Evolutionary conservation across 2,329 filamentous ascomycete species (phyloP), one percentile per base, ranked within the genome.

Genomic region (Trichoderma sp.): DNA sequence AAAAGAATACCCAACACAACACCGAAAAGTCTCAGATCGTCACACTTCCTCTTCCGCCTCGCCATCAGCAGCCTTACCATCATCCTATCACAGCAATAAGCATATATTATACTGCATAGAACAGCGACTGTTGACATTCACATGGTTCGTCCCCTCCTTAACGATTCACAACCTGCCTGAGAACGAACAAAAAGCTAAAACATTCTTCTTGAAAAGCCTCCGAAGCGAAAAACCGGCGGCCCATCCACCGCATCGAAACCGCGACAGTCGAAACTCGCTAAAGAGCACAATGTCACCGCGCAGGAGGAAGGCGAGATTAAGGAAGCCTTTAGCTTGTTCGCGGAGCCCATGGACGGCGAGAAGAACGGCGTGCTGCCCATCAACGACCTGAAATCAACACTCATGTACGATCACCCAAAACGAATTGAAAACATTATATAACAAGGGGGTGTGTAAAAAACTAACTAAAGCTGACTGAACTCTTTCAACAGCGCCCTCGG

Each of bases 281-380:
- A 95, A 83, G 94, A 97, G 79, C 91, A 98, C 86, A 91, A 94
- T 80, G 90, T 98, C 78, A 91, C 90, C 15, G 92, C 91, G 53
- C 89, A 92, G 74, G 92, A 98, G 82, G 95, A 98, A 83, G 87
- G 88, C 76, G 94, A 98, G 83, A 97, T 99, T 79, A 91, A 90
- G 77, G 95, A 98, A 81, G 95, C 95, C 15, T 98, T 96, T 81
- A 86, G 88, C 26, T 87, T 98, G 8, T 99, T 98, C 80, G 85
- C 90, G 1, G 87, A 92, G 75, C 89, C 91, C 43, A 89, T 89
- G 81, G 86, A 90, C 23, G 89, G 91, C 66, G 91, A 95, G 76
- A 93, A 93, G 78, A 84, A 91, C 70, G 91, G 91, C 72, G 90
- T 93, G 17, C 87, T 94, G 66, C 88, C 88, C 13, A 89, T 88